Percentiles rank a stretch among this genome's conserved stretches.
Conservation (phyloP, 2,329 filamentous ascomycete species). For the Volutella citrinella region DNA sequence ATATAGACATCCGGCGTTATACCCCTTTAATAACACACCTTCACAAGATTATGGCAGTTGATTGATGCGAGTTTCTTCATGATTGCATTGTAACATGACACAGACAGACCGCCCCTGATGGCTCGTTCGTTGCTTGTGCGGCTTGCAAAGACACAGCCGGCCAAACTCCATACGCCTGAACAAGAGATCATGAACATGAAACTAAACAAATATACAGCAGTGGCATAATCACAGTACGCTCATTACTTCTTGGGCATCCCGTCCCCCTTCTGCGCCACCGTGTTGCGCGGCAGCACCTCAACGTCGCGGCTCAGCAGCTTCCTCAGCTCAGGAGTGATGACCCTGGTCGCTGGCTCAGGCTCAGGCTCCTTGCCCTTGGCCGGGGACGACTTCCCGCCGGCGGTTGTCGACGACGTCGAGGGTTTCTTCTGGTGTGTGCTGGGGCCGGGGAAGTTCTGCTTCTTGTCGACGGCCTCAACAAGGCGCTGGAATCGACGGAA, state of each 20-base stretch:
- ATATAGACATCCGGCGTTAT: too few relatives aligned
- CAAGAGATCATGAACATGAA: too few relatives aligned
- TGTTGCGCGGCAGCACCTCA: constrained; percentile 39
- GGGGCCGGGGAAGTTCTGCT: constrained; percentile 72
- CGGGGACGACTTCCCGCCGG: constrained; percentile 8
- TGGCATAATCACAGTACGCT: too few relatives aligned
- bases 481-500: constrained; percentile 86
- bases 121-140: too few relatives aligned
- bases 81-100: too few relatives aligned
- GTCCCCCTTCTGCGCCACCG: constrained; percentile 34
- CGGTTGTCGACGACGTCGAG: constrained; percentile 13
- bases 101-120: too few relatives aligned
- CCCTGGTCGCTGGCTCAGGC: constrained; percentile 34
- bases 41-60: too few relatives aligned
- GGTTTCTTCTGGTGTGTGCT: constrained; percentile 20
- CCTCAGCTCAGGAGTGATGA: constrained; percentile 57
- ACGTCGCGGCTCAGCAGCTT: constrained; percentile 49
- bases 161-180: too few relatives aligned
- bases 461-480: constrained; percentile 90
- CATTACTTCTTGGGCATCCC: constrained; percentile 31
- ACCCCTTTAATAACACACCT: too few relatives aligned
- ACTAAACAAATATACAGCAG: too few relatives aligned
- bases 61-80: too few relatives aligned
- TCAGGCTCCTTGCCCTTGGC: constrained; percentile 38
- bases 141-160: too few relatives aligned